These are phyloP conservation scores for Psidium friedrichsthalianum DNA, from an alignment of 345 rosid species.

Conservation along the genomic window DNA sequence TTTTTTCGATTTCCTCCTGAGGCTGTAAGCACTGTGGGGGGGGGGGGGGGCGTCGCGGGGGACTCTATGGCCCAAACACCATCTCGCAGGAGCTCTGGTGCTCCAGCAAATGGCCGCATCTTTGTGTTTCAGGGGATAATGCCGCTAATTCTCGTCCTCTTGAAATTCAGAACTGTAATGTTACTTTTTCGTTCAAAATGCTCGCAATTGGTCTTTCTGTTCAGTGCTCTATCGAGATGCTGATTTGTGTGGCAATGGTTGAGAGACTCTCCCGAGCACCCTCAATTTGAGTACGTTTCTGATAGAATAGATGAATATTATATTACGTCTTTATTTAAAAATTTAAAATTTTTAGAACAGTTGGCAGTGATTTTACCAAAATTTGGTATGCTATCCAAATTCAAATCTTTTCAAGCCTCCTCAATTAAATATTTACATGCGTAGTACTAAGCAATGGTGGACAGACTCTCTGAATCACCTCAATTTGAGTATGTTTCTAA, in stretches of 20 bases:
- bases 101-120: background rate
- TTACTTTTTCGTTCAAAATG: background rate
- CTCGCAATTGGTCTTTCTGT: background rate
- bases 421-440: no score
- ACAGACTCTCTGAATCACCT: no score
- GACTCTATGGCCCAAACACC: background rate
- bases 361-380: no score
- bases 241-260: background rate
- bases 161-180: background rate
- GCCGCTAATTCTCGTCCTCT: background rate
- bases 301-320: no score
- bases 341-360: no score
- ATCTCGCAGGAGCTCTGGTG: background rate
- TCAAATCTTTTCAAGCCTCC: no score
- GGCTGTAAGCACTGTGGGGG: background rate
- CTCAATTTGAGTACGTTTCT: background rate
- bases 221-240: background rate
- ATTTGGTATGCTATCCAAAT: no score
- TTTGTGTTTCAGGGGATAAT: background rate
- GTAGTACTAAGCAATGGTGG: no score
- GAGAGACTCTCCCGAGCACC: background rate
- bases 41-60: background rate
- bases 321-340: no score
- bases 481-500: no score
- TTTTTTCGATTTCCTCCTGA: background rate